Base-by-base conservation (phyloP, 106 monocot species). In the Xerophyta viscosa region DNA sequence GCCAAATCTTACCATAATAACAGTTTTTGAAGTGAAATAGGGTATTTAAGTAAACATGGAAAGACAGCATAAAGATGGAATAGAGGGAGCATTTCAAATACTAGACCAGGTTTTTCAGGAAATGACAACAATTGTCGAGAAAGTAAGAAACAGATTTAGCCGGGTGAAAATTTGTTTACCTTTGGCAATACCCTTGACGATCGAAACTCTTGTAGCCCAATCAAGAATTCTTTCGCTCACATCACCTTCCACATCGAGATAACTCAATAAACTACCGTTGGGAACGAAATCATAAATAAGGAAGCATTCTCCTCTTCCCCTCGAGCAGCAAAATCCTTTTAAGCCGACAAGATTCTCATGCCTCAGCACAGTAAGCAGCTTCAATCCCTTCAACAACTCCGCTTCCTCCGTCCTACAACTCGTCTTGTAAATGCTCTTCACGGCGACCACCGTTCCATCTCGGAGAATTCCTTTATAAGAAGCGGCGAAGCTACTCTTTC, bases 111-210 rank as follows among this genome's bases (percentile, higher is more conserved):
- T n/a, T n/a, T n/a, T n/a, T n/a, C n/a, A n/a, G n/a, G n/a, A n/a
- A n/a, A n/a, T n/a, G n/a, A n/a, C n/a, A n/a, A n/a, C n/a, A n/a
- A n/a, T n/a, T n/a, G n/a, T n/a, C n/a, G n/a, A n/a, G 11, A 33
- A 33, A 33, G 33, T 11, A 33, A 33, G 33, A 33, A 33, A 33
- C 33, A 33, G 11, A 11, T n/a, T n/a, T n/a, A n/a, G n/a, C n/a
- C n/a, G n/a, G n/a, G n/a, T n/a, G n/a, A n/a, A n/a, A n/a, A n/a
- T n/a, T n/a, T n/a, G n/a, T n/a, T 39, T 69, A 91, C 90, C 90
- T 85, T 77, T 77, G 52, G 84, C 90, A 42, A 91, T 75, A 54
- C 81, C 84, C 50, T 72, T 81, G 84, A 85, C 75, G 64, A 91
- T 81, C 2, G 77, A 66, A 63, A 91, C 77, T 48, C 90, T 77